Base-by-base conservation (phyloP, 208 protist genomes). In the Trypanosoma boissoni region DNA sequence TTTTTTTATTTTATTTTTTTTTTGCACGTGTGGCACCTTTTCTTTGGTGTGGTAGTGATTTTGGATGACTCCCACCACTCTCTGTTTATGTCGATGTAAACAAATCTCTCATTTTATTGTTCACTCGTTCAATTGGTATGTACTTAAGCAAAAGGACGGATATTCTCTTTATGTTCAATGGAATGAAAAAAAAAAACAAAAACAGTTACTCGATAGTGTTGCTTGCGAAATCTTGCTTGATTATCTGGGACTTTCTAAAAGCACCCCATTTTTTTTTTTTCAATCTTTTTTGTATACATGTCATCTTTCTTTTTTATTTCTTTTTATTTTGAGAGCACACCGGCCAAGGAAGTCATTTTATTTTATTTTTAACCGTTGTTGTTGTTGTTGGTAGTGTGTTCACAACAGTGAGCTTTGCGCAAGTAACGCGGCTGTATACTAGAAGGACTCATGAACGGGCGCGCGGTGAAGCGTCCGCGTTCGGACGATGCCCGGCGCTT, bases 111-210 rank as follows among this genome's bases (percentile, higher is more conserved):
- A n/a, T n/a, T n/a, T n/a, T n/a, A n/a, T n/a, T n/a, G n/a, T n/a
- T n/a, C n/a, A n/a, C n/a, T n/a, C n/a, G n/a, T n/a, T n/a, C n/a
- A n/a, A n/a, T n/a, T n/a, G n/a, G n/a, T n/a, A n/a, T n/a, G n/a
- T n/a, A n/a, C n/a, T n/a, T n/a, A n/a, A n/a, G n/a, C n/a, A n/a
- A n/a, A n/a, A n/a, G n/a, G n/a, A n/a, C n/a, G n/a, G n/a, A n/a
- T n/a, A n/a, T n/a, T n/a, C n/a, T n/a, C n/a, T n/a, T 95, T n/a
- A 85, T 88, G 10, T 91, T 95, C 45, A 89, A 82, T 71, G 74
- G 88, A 5, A 41, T 92, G 10, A 92, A 77, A 27, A 61, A 23
- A 20, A 21, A 14, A 5, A 16, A 20, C 3, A 23, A 32, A 21
- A 61, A 36, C 4, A 20, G 31, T 39, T 9, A 23, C 2, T 43